Conservation (phyloP, 192 early-diverging fungal genomes). For the Coemansia sp. region DNA sequence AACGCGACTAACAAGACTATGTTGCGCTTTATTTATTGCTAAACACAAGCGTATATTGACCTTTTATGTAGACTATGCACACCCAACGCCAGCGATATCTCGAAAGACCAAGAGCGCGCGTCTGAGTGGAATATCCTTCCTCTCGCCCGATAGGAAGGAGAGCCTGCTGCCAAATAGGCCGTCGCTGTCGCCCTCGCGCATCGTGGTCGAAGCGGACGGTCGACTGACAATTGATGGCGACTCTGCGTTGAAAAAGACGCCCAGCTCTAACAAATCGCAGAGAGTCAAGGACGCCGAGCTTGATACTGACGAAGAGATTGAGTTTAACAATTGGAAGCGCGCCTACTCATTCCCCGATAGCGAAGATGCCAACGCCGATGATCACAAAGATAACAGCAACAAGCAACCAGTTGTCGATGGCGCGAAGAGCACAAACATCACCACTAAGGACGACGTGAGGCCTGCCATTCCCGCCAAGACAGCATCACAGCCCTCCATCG, state of each 20-base stretch:
- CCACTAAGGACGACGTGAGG: neutral
- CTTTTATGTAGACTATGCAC: slow-evolving; percentile 33
- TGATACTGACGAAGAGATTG: slow-evolving; percentile 48
- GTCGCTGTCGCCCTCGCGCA: slow-evolving; percentile 45
- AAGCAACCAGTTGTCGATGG: neutral
- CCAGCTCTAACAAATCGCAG: neutral
- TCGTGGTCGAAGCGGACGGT: slow-evolving; percentile 27
- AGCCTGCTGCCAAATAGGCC: slow-evolving; percentile 37
- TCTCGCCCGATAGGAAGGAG: slow-evolving; percentile 29
- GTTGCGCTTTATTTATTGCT: neutral
- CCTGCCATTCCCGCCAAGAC: neutral
- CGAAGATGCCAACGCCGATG: neutral
- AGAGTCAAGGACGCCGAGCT: slow-evolving; percentile 23
- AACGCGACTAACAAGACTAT: neutral
- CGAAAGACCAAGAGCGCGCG: slow-evolving; percentile 22
- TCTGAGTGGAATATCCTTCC: slow-evolving; percentile 15
- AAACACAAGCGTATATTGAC: neutral
- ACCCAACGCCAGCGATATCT: slow-evolving; percentile 42
- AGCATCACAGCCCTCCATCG: neutral
- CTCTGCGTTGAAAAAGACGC: neutral
- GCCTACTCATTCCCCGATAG: slow-evolving; percentile 18
- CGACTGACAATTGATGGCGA: slow-evolving; percentile 29
- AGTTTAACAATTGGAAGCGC: slow-evolving; percentile 49
- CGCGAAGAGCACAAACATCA: neutral
- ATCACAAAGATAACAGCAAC: neutral